Conservation (phyloP, 2,329 filamentous ascomycete species). For the Stagonosporopsis tanaceti region DNA sequence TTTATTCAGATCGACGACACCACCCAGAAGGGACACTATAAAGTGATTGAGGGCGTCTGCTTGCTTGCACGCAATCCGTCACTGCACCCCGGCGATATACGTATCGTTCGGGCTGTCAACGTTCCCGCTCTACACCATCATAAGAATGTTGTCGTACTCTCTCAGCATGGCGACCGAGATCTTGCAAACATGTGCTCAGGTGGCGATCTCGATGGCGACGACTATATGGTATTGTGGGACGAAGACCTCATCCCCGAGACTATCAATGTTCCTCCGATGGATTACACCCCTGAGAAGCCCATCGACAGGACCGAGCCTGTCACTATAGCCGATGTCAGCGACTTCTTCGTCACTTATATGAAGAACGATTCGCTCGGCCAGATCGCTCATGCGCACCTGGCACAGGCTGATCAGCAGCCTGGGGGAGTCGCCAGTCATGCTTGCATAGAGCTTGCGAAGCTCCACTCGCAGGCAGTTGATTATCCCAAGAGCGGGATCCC, state of each 20-base stretch:
- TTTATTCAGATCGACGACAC: conserved; percentile 81
- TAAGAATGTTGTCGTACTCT: conserved; percentile 86
- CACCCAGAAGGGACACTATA: conserved; percentile 62
- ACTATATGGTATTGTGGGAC: conserved; percentile 96
- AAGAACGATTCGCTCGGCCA: conserved; percentile 83
- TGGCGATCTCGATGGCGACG: conserved; percentile 93
- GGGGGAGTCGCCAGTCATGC: conserved; percentile 71
- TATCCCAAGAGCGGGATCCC: conserved; percentile 89
- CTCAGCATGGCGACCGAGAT: conserved; percentile 81
- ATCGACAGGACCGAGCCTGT: conserved; percentile 68
- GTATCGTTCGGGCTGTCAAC: conserved; percentile 85
- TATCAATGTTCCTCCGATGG: conserved; percentile 81
- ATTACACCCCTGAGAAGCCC: conserved; percentile 70
- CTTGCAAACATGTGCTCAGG: conserved; percentile 95
- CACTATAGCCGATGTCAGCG: conserved; percentile 74
- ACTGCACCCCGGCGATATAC: conserved; percentile 89
- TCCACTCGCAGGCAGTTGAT: conserved; percentile 93
- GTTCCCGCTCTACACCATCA: conserved; percentile 76
- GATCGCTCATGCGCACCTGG: conserved; percentile 85
- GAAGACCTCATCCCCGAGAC: conserved; percentile 66
- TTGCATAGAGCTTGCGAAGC: conserved; percentile 74
- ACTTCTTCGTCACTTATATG: conserved; percentile 92
- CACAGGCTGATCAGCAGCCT: conserved; percentile 70
- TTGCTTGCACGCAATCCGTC: conserved; percentile 91
- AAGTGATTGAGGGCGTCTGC: conserved; percentile 77